These are phyloP conservation scores for Globisporangium heterothallicum DNA, from an alignment of 352 stramenopile species.

Conservation along the genomic window DNA sequence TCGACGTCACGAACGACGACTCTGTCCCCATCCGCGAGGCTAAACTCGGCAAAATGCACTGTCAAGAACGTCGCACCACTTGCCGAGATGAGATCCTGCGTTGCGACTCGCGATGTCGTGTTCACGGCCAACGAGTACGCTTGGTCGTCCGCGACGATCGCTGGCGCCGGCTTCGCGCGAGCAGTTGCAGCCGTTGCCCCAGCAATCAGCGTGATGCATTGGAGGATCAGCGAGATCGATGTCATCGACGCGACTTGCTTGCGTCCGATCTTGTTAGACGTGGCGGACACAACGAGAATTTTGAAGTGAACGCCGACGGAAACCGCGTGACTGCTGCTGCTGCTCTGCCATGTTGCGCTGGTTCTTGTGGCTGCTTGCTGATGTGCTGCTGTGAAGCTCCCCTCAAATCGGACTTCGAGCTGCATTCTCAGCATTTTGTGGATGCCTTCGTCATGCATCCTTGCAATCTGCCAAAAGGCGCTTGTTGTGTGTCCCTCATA, in stretches of 20 bases:
- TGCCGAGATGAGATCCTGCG: conserved; percentile 15
- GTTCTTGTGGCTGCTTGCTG: conserved; percentile 10
- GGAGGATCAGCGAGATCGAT: neutral
- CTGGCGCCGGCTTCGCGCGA: conserved; percentile 5
- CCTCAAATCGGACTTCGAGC: no score
- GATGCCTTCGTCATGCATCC: no score
- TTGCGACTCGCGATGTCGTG: conserved; percentile 13
- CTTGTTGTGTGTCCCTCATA: no score
- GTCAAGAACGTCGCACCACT: conserved; percentile 28
- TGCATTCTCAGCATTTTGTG: no score
- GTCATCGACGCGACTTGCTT: neutral
- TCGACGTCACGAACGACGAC: conserved; percentile 18
- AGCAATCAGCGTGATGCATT: neutral
- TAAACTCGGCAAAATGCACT: conserved; percentile 33
- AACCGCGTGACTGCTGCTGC: no score
- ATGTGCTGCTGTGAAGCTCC: no score
- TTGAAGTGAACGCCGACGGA: neutral
- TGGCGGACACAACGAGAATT: neutral
- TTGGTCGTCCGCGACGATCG: conserved; percentile 20
- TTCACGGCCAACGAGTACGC: conserved; percentile 20
- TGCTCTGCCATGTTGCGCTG: neutral
- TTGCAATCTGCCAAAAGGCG: no score
- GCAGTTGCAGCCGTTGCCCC: neutral
- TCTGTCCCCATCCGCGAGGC: conserved; percentile 25
- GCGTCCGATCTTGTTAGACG: no score